phyloP scores from a whole-genome alignment of 1,139 yeast genomes.

The Pichia norvegensis region DNA sequence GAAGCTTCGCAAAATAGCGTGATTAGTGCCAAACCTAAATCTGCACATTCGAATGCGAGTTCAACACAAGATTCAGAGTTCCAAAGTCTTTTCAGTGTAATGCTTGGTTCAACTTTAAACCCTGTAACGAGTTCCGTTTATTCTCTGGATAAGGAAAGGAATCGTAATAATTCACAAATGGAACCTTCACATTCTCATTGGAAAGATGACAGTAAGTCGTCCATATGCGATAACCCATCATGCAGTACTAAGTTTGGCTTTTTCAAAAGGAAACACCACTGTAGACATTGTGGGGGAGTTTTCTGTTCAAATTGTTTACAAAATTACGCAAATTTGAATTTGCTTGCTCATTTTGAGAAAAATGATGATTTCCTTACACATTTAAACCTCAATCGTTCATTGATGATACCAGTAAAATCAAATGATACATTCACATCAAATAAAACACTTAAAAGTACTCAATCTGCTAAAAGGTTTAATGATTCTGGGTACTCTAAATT shows the following conservation, averaged over 20 bases:
- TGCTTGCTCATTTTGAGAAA: constrained; percentile 64
- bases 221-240: constrained; percentile 16
- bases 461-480: not conserved
- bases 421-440: constrained; percentile 7
- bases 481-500: constrained; percentile 14
- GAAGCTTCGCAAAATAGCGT: not conserved
- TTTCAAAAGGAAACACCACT: constrained; percentile 68
- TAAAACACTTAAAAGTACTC: not conserved
- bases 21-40: not conserved
- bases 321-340: constrained; percentile 51
- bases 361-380: constrained; percentile 10
- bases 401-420: constrained; percentile 9
- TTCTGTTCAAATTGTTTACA: constrained; percentile 64
- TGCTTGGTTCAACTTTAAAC: not conserved
- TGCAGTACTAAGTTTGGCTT: constrained; percentile 22
- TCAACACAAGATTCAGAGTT: not conserved
- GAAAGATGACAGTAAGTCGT: constrained; percentile 23
- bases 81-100: not conserved
- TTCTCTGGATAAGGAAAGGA: not conserved
- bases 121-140: not conserved
- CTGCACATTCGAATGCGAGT: not conserved
- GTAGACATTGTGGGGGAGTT: constrained; percentile 55
- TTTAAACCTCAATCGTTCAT: not conserved
- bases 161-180: constrained; percentile 7
- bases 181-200: constrained; percentile 30